These are phyloP conservation scores for Hydrangea macrophylla DNA, from an alignment of 148 eudicot genomes.

Conservation along the genomic window DNA sequence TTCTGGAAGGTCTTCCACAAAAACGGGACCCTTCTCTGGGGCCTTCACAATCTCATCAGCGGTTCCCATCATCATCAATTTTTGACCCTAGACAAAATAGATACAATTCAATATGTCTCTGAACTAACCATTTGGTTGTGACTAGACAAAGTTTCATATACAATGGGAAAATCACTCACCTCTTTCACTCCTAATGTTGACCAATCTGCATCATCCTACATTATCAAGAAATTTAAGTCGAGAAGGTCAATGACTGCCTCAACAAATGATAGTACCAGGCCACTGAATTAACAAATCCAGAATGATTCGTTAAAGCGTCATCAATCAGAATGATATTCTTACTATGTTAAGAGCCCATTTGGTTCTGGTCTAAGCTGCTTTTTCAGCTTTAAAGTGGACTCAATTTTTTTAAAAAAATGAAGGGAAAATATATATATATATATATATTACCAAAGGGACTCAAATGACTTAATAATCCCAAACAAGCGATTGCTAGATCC, in stretches of 20 bases:
- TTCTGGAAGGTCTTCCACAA: slow-evolving; percentile 95
- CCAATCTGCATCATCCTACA: slow-evolving; percentile 96
- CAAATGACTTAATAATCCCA: too few species aligned
- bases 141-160: slow-evolving; percentile 11
- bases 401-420: too few species aligned
- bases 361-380: too few species aligned
- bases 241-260: slow-evolving; percentile 1
- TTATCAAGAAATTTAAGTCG: slow-evolving; percentile 15
- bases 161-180: slow-evolving; percentile 39
- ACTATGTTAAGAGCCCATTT: too few species aligned
- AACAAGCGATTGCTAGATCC: too few species aligned
- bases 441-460: too few species aligned
- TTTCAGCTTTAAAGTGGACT: too few species aligned
- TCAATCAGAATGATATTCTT: not conserved
- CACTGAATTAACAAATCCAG: not conserved
- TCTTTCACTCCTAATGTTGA: slow-evolving; percentile 81
- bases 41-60: slow-evolving; percentile 98
- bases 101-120: not conserved
- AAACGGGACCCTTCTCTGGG: slow-evolving; percentile 91
- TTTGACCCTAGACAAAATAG: slow-evolving; percentile 66
- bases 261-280: slow-evolving; percentile 3
- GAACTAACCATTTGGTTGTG: slow-evolving; percentile 3
- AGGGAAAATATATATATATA: too few species aligned
- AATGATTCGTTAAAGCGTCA: not conserved
- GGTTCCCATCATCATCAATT: slow-evolving; percentile 99